Percentiles rank a stretch among this genome's conserved stretches.
phyloP scores from a whole-genome alignment of 768 basidiomycete species.

The Mycena rebaudengoi region DNA sequence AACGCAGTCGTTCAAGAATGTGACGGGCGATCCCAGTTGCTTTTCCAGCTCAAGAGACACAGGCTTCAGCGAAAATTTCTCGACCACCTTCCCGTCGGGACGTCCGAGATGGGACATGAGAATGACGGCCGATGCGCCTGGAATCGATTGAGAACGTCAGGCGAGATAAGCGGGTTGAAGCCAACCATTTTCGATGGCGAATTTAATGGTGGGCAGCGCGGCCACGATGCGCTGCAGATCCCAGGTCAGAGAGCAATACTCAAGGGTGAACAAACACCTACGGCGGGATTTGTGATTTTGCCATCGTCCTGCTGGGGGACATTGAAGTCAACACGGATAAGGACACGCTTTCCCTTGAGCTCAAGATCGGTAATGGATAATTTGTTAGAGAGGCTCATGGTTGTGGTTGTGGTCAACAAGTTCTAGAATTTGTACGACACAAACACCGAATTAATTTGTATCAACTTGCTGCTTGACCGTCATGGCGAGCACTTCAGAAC shows the following conservation, averaged over 20 bases:
- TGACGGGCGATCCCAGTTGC: slow-evolving; percentile 76
- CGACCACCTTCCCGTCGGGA: slow-evolving; percentile 89
- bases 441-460: slow-evolving; percentile 22
- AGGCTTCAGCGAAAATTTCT: slow-evolving; percentile 91
- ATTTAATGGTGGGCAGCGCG: slow-evolving; percentile 93
- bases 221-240: slow-evolving; percentile 89
- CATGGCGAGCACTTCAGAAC: slow-evolving; percentile 47
- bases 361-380: slow-evolving; percentile 91
- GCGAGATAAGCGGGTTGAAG: slow-evolving; percentile 11
- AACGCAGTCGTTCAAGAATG: slow-evolving; percentile 86
- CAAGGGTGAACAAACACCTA: slow-evolving; percentile 51
- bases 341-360: slow-evolving; percentile 87
- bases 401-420: slow-evolving; percentile 37
- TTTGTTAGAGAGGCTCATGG: slow-evolving; percentile 95
- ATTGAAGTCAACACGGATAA: slow-evolving; percentile 97
- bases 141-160: slow-evolving; percentile 20
- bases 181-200: slow-evolving; percentile 86
- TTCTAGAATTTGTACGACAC: no score
- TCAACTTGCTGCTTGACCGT: slow-evolving; percentile 26
- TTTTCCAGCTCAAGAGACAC: slow-evolving; percentile 83
- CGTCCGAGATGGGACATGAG: slow-evolving; percentile 99
- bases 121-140: slow-evolving; percentile 83
- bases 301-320: slow-evolving; percentile 86
- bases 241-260: slow-evolving; percentile 22
- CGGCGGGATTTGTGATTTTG: slow-evolving; percentile 95